Evolutionary conservation across 208 protist species (phyloP).

Genomic region (Trypanosoma conorhini): DNA sequence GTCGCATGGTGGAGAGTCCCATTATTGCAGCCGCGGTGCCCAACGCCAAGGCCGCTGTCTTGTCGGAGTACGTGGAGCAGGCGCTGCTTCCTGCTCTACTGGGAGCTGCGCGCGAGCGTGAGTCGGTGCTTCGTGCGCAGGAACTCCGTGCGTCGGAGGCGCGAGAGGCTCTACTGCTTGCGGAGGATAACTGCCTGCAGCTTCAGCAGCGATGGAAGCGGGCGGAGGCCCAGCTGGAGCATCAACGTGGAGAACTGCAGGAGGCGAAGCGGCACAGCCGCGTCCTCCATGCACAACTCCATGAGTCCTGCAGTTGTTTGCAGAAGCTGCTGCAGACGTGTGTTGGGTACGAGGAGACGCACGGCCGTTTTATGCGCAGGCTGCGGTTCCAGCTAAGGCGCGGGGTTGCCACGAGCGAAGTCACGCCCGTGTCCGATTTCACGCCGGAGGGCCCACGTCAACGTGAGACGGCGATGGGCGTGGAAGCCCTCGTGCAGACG

Average conservation of each 20-base stretch:
- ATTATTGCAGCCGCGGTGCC: constrained; percentile 10
- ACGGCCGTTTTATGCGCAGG: constrained; percentile 10
- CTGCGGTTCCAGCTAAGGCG: constrained; percentile 15
- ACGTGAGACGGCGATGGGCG: neutral
- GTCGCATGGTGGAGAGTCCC: constrained; percentile 23
- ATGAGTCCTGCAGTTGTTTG: constrained; percentile 20
- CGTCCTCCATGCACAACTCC: constrained; percentile 12
- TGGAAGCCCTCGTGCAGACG: constrained; percentile 4
- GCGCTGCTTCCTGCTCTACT: constrained; percentile 15
- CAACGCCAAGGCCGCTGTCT: constrained; percentile 7
- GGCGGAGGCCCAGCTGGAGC: constrained; percentile 20
- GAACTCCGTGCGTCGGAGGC: neutral
- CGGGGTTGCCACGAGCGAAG: neutral
- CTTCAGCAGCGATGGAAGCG: constrained; percentile 13
- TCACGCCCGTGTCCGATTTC: neutral
- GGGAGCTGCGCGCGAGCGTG: constrained; percentile 1
- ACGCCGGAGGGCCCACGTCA: neutral
- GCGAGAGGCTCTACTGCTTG: neutral
- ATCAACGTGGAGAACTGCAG: constrained; percentile 6
- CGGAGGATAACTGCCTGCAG: constrained; percentile 23
- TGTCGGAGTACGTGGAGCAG: constrained; percentile 16
- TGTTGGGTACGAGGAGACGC: constrained; percentile 28
- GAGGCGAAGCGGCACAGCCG: constrained; percentile 9
- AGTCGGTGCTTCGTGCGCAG: neutral
- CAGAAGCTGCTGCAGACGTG: constrained; percentile 23